Evolutionary conservation across 2,329 filamentous ascomycete species (phyloP).

Genomic region (Aureobasidium uvarum): DNA sequence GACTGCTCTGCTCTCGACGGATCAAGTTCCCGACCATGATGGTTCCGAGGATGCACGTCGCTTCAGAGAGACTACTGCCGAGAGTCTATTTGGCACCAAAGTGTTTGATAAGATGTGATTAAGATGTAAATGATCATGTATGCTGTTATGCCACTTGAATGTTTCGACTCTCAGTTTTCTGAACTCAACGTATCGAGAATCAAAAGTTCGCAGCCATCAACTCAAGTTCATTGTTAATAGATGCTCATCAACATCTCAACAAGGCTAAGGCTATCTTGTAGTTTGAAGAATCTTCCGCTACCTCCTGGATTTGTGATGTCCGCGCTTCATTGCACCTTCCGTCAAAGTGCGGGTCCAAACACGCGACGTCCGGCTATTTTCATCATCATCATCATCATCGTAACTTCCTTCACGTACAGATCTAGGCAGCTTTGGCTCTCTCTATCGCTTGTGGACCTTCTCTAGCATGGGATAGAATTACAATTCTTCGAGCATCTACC

Average conservation of each 20-base stretch:
- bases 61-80: conserved; percentile 29
- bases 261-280: no score
- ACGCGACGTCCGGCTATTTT: neutral
- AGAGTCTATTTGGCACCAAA: conserved; percentile 35
- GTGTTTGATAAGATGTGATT: conserved; percentile 43
- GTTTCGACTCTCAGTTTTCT: no score
- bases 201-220: no score
- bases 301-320: neutral
- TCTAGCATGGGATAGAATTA: no score
- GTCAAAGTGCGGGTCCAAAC: neutral
- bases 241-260: no score
- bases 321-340: neutral
- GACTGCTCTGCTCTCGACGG: conserved; percentile 28
- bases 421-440: neutral
- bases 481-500: neutral
- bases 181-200: no score
- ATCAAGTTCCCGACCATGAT: conserved; percentile 32
- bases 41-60: conserved; percentile 30
- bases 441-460: neutral
- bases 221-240: no score
- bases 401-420: neutral
- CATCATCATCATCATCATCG: neutral
- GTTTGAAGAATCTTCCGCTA: neutral
- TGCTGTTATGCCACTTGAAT: neutral
- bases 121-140: conserved; percentile 37